Conservation (phyloP, 306 rosid genomes). For the Casuarina glauca region DNA sequence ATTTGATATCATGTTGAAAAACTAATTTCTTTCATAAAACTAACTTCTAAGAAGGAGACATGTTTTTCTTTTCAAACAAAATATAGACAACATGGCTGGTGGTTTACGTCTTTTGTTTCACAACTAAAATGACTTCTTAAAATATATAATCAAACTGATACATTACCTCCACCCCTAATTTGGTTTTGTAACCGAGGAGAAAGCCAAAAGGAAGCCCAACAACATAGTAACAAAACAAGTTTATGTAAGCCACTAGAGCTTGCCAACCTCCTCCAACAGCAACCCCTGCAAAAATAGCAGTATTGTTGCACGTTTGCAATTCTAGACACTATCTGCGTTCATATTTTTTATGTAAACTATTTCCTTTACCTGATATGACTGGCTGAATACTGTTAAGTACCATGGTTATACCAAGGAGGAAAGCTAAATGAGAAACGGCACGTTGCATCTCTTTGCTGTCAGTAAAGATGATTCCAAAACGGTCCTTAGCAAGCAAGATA, state of each 20-base stretch:
- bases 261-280: constrained; percentile 99
- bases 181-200: constrained; percentile 69
- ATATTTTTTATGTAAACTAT: background rate
- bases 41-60: too few species aligned
- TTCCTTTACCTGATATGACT: constrained; percentile 69
- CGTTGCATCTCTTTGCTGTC: constrained; percentile 66
- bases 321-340: background rate
- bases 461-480: constrained; percentile 74
- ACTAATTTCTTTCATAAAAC: too few species aligned
- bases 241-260: constrained; percentile 86
- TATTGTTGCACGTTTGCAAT: constrained; percentile 1
- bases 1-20: too few species aligned
- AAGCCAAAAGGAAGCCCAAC: constrained; percentile 90
- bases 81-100: background rate
- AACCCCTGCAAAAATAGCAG: constrained; percentile 56
- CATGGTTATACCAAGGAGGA: constrained; percentile 86
- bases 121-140: background rate
- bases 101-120: background rate
- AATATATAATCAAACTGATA: background rate
- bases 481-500: constrained; percentile 56
- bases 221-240: constrained; percentile 75
- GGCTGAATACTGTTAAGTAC: constrained; percentile 87
- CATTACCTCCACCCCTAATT: constrained; percentile 71
- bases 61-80: too few species aligned
- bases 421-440: constrained; percentile 81